Base-by-base conservation (phyloP, 1,284 basidiomycete genomes). In the Leucoagaricus sp. region DNA sequence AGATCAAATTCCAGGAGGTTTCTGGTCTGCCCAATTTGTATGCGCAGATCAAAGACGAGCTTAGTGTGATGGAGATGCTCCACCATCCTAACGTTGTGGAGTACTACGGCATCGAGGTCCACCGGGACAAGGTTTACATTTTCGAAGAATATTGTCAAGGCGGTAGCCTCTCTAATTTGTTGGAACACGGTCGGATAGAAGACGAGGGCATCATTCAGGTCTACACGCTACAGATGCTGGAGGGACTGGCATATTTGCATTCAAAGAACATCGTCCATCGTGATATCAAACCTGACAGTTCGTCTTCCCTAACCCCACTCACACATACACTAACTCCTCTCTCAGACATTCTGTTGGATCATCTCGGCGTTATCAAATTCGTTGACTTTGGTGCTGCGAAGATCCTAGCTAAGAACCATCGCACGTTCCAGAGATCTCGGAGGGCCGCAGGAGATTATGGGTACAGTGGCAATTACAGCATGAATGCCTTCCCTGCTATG, bases 371-470 rank as follows among this genome's bases (percentile, higher is more conserved):
- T 53, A 93, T 99, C 76, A 99, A 99, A 75, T 96, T 92, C 65
- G 97, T 98, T 57, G 97, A 99, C 71, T 99, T 99, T 67, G 97
- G 97, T 49, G 97, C 97, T 0, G 96, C 97, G 47, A 99, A 99
- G 73, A 93, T 99, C 58, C 84, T 99, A 21, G 94, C 93, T 23
- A 96, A 94, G 73, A 96, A 95, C 64, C 90, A 94, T 64, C 87
- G 91, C 50, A 94, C 94, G 0, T 82, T 96, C 68, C 91, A 93
- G 61, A 87, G 89, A 51, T 81, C 86, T 25, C 84, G 87, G 29
- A 83, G 85, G 17, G 72, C 69, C 4, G 65, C 77, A n/a, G 62
- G 42, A 9, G 77, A 79, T 57, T 64, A 67, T 10, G 63, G 53
- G 26, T 34, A 45, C 15, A 56, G 55, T 26, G 56, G 33, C n/a